phyloP scores from a whole-genome alignment of 805 yeast genomes.

The Nakazawaea laoshanensis region DNA sequence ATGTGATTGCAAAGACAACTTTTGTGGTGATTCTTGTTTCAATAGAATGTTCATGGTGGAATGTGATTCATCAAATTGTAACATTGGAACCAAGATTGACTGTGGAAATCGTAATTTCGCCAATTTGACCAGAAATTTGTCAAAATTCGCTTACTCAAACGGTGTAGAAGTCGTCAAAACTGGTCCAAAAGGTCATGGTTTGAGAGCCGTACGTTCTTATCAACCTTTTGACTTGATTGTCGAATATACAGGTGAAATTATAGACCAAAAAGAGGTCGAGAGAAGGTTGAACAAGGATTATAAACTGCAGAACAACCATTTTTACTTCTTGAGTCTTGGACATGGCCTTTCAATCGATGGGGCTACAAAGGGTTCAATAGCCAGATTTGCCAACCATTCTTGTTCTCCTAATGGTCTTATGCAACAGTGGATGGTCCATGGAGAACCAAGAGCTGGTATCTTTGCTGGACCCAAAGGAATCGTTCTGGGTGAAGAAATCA shows the following conservation, averaged over 20 bases:
- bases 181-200: conserved; percentile 32
- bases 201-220: conserved; percentile 28
- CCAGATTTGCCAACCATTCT: conserved; percentile 43
- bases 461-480: conserved; percentile 32
- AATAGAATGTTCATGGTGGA: conserved; percentile 24
- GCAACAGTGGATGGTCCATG: conserved; percentile 39
- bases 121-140: conserved; percentile 13
- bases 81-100: conserved; percentile 17
- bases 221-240: conserved; percentile 29
- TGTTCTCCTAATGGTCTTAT: conserved; percentile 38
- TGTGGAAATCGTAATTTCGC: conserved; percentile 32
- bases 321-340: conserved; percentile 33
- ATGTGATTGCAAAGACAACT: conserved; percentile 15
- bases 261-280: conserved; percentile 29
- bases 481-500: conserved; percentile 31
- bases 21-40: conserved; percentile 25
- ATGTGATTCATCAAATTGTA: conserved; percentile 24
- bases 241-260: conserved; percentile 43
- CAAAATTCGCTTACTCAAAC: conserved; percentile 15
- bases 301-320: conserved; percentile 17
- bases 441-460: conserved; percentile 36
- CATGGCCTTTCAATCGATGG: conserved; percentile 35
- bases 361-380: conserved; percentile 35
- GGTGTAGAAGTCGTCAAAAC: conserved; percentile 25
- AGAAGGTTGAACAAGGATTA: conserved; percentile 20